Percentiles rank a stretch among this genome's conserved stretches.
Conservation (phyloP, 176 grass and related monocot genomes). For the Cocos nucifera region DNA sequence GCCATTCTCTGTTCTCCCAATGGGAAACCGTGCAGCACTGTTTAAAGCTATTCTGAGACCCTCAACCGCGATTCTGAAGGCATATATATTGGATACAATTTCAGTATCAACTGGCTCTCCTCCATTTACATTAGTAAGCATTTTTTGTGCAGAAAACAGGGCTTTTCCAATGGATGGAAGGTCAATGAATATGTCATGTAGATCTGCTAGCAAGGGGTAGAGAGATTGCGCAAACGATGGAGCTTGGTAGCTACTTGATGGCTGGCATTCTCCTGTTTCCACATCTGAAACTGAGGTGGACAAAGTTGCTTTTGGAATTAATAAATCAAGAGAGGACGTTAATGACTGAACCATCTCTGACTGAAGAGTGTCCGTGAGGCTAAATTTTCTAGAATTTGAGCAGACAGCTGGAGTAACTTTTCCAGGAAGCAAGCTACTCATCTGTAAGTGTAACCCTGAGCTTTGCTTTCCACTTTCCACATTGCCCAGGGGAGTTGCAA, state of each 20-base stretch:
- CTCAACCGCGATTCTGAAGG: slow-evolving; percentile 84
- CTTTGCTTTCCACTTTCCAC: slow-evolving; percentile 18
- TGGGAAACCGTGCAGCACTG: slow-evolving; percentile 38
- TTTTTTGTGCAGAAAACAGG: slow-evolving; percentile 56
- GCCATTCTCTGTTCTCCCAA: slow-evolving; percentile 23
- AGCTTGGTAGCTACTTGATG: slow-evolving; percentile 29
- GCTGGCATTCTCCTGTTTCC: slow-evolving; percentile 32
- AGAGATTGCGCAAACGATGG: slow-evolving; percentile 67
- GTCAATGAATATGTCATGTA: slow-evolving; percentile 60
- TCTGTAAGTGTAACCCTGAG: slow-evolving; percentile 31
- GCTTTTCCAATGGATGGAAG: slow-evolving; percentile 70
- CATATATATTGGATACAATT: slow-evolving; percentile 57
- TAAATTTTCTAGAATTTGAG: slow-evolving; percentile 41
- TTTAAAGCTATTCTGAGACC: slow-evolving; percentile 72
- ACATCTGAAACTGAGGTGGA: slow-evolving; percentile 18
- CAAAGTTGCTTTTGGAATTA: slow-evolving; percentile 30
- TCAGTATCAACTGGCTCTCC: slow-evolving; percentile 53
- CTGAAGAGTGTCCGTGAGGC: slow-evolving; percentile 41
- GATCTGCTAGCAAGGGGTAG: slow-evolving; percentile 78
- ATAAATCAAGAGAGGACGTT: slow-evolving; percentile 37
- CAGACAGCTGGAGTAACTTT: slow-evolving; percentile 23
- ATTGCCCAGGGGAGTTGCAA: slow-evolving; percentile 5
- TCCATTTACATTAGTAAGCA: slow-evolving; percentile 63
- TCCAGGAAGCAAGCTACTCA: slow-evolving; percentile 41
- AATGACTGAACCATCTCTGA: slow-evolving; percentile 43